phyloP scores from a whole-genome alignment of 257 asterid species.

The Primulina tabacum region DNA sequence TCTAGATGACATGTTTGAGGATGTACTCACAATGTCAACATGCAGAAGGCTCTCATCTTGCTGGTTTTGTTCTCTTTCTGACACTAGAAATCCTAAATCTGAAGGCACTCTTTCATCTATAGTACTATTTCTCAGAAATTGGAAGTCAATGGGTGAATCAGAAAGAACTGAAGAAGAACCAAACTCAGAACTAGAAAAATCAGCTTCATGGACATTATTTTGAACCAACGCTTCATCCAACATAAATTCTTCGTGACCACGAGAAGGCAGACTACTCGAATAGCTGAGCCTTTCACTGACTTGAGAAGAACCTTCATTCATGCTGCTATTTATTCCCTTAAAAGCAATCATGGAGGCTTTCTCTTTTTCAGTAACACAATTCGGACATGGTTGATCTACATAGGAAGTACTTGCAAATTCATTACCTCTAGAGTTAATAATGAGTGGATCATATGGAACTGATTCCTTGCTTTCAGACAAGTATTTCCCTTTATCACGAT shows the following conservation, averaged over 20 bases:
- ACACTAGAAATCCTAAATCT: slow-evolving; percentile 44
- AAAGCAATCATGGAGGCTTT: slow-evolving; percentile 25
- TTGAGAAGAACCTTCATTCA: slow-evolving; percentile 31
- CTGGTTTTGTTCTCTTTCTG: slow-evolving; percentile 57
- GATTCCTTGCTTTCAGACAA: slow-evolving; percentile 55
- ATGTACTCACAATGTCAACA: slow-evolving; percentile 49
- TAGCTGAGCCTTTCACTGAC: slow-evolving; percentile 29
- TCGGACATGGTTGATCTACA: slow-evolving; percentile 36
- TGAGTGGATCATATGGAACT: slow-evolving; percentile 34
- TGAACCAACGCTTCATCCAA: slow-evolving; percentile 51
- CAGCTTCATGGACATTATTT: slow-evolving; percentile 51
- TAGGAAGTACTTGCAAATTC: slow-evolving; percentile 60
- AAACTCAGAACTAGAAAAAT: slow-evolving; percentile 52
- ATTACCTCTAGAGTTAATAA: slow-evolving; percentile 27
- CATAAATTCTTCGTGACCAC: slow-evolving; percentile 37
- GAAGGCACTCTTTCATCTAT: slow-evolving; percentile 42
- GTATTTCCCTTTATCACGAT: slow-evolving; percentile 42
- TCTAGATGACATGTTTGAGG: slow-evolving; percentile 42
- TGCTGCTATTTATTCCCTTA: slow-evolving; percentile 26
- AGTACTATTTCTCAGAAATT: slow-evolving; percentile 35
- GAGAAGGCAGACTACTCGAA: slow-evolving; percentile 28
- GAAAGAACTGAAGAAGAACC: slow-evolving; percentile 44
- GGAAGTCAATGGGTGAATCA: slow-evolving; percentile 42
- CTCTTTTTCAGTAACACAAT: slow-evolving; percentile 33
- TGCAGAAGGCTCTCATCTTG: slow-evolving; percentile 51